Conservation (phyloP, 352 stramenopile genomes). For the Globisporangium orthogonon region DNA sequence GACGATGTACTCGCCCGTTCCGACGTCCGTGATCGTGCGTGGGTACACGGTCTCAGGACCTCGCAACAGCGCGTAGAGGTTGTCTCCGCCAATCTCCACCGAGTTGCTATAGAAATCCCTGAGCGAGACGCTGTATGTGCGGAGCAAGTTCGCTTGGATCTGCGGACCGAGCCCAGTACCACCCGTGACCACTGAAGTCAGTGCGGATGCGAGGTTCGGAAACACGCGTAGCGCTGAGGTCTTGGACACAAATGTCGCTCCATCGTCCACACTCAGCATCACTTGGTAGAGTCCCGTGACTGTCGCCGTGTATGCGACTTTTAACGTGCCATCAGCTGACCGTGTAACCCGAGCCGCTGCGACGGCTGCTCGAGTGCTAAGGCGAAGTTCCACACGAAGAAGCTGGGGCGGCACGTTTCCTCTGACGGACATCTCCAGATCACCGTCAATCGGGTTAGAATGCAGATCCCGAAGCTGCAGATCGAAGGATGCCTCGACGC, state of each 20-base stretch:
- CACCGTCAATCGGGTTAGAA: conserved; percentile 18
- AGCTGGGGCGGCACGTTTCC: conserved; percentile 5
- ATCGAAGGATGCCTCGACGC: conserved; percentile 19
- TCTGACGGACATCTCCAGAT: conserved; percentile 1
- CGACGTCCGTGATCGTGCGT: conserved; percentile 23
- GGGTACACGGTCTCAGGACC: conserved; percentile 22
- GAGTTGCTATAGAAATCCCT: conserved; percentile 39
- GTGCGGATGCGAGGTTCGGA: conserved; percentile 23
- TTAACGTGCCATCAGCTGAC: conserved; percentile 11
- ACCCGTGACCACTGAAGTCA: conserved; percentile 24
- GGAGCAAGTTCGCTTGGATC: conserved; percentile 15
- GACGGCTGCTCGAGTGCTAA: conserved; percentile 1
- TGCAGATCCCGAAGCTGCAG: conserved; percentile 38
- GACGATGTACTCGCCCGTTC: conserved; percentile 36
- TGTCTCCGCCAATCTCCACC: conserved; percentile 26
- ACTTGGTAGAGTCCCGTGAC: conserved; percentile 27
- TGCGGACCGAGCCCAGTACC: conserved; percentile 22
- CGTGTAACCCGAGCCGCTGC: background rate
- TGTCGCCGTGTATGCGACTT: conserved; percentile 23
- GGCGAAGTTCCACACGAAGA: conserved; percentile 1
- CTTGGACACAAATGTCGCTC: conserved; percentile 21
- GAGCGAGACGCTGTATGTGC: conserved; percentile 30
- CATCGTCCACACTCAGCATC: conserved; percentile 25
- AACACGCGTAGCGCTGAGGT: conserved; percentile 18
- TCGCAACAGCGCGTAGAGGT: conserved; percentile 25